Base-by-base conservation (phyloP, 257 asterid species). In the Solanum stenotomum region DNA sequence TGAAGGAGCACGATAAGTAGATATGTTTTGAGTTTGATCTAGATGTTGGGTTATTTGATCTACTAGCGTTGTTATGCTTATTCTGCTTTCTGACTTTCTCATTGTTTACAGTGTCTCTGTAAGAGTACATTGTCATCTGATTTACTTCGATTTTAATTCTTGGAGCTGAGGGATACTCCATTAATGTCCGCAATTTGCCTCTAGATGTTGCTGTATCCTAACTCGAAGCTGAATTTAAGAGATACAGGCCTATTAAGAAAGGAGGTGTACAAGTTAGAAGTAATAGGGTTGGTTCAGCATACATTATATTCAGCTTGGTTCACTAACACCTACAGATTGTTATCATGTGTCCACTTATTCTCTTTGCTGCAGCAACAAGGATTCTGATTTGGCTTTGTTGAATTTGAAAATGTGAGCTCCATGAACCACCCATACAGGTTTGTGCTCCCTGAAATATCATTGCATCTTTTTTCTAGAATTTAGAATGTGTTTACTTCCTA, bases 321-420 rank as follows among this genome's bases (percentile, higher is more conserved):
- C 78, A 44, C 37, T 27, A 44, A 75, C 33, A 20, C 71, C 16
- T 38, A 42, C 67, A 83, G 81, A 85, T 78, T 25, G 68, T 78
- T n/a, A 85, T 67, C 63, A 77, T 85, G n/a, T 87, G 33, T 76
- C 63, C 67, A 84, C 42, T 90, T 52, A 29, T 49, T 29, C 70
- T 38, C 42, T 88, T 88, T 75, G 89, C 79, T 89, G 88, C 92
- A 94, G 95, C 95, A 91, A 89, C 98, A 95, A 79, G 96, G 94
- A n/a, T 94, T 91, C 90, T 96, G 96, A 91, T 97, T 94, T 79
- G 99, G 98, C 49, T 97, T 97, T 86, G 98, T 97, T 78, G 98
- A 97, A 86, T 97, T 94, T 92, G 94, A 88, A 89, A 93, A 94
- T 13, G 86, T 92, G 87, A 92, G 91, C 90, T 90, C 99, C 91